Evolutionary conservation across 2,329 filamentous ascomycete genomes (phyloP), one percentile per base, ranked within the genome.

Genomic region (Rachicladosporium sp.): DNA sequence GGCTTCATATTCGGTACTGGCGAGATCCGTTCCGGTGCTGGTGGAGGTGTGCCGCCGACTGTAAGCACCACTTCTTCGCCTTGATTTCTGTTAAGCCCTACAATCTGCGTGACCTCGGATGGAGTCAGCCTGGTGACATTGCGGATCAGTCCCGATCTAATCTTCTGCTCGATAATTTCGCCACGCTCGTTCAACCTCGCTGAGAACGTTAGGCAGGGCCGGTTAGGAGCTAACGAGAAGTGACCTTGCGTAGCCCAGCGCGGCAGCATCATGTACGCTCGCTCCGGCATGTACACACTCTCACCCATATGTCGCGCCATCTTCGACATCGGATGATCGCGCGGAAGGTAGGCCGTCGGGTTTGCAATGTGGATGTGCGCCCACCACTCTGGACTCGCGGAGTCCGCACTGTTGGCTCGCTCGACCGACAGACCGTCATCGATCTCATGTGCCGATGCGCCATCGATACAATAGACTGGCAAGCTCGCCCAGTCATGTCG

Each of bases 351-450:
- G 4, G 84, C 82, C 2, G 80, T 80, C 6, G 83, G 83, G 52
- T 91, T 85, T 10, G 85, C 84, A 32, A 82, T 72, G 56, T 91
- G 84, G 27, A 86, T 62, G 52, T 87, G 82, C 23, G 89, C 65
- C 84, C 84, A 91, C 51, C 74, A 76, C 47, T 81, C 68, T n/a
- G 46, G 53, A 15, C 44, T 45, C 15, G 37, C 67, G 55, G 12
- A 67, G 31, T 50, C 44, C 2, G 37, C 23, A 23, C 43, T 49
- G 2, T 43, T 43, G 13, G 48, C 52, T 45, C 59, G 59, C 53
- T 86, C 78, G 6, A 91, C 53, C 1, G 83, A 89, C 6, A 93
- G 62, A 1, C 79, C 84, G 54, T 93, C 84, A 49, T 93, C 84
- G 42, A 91, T 81, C 49, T 89, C 77, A 21, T 71, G 65, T 0